Percentiles rank a stretch among this genome's conserved stretches.
Evolutionary conservation across 1,284 basidiomycete genomes (phyloP).

Genomic region (Sphaerobolus stellatus): DNA sequence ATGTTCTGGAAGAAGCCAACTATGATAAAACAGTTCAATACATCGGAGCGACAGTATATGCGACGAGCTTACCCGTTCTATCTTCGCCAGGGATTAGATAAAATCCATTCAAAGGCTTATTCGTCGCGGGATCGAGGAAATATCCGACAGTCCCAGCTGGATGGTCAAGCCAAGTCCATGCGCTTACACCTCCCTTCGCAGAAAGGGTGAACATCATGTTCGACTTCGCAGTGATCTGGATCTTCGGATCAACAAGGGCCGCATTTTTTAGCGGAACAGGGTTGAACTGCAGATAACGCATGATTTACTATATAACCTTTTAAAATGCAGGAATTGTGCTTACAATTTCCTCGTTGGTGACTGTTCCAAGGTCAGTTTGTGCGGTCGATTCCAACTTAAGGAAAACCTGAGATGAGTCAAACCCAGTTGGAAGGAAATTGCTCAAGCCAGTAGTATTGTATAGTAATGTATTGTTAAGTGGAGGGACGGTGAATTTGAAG

Average conservation of each 20-base stretch:
- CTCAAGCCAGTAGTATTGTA: conserved; percentile 40
- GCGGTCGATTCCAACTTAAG: conserved; percentile 52
- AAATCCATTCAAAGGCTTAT: conserved; percentile 49
- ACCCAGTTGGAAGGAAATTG: conserved; percentile 45
- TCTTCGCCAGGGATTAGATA: conserved; percentile 53
- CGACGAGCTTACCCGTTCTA: conserved; percentile 40
- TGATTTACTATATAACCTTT: neutral
- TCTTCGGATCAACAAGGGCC: conserved; percentile 47
- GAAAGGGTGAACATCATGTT: conserved; percentile 52
- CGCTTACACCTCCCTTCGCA: conserved; percentile 51
- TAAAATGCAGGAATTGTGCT: conserved; percentile 18
- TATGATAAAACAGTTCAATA: conserved; percentile 20
- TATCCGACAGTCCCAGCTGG: conserved; percentile 52
- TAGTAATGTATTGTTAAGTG: conserved; percentile 52
- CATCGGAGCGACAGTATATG: neutral
- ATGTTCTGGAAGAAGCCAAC: conserved; percentile 47
- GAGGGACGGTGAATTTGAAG: conserved; percentile 44
- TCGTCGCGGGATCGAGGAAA: conserved; percentile 47
- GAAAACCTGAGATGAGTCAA: conserved; percentile 46
- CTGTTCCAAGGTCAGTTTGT: conserved; percentile 39
- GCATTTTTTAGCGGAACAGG: conserved; percentile 48
- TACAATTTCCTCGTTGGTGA: conserved; percentile 55
- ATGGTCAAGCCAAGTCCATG: conserved; percentile 62
- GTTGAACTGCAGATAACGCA: conserved; percentile 43
- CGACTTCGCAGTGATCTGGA: conserved; percentile 33